Base-by-base conservation (phyloP, 768 basidiomycete species). In the Austroboletus festivus region DNA sequence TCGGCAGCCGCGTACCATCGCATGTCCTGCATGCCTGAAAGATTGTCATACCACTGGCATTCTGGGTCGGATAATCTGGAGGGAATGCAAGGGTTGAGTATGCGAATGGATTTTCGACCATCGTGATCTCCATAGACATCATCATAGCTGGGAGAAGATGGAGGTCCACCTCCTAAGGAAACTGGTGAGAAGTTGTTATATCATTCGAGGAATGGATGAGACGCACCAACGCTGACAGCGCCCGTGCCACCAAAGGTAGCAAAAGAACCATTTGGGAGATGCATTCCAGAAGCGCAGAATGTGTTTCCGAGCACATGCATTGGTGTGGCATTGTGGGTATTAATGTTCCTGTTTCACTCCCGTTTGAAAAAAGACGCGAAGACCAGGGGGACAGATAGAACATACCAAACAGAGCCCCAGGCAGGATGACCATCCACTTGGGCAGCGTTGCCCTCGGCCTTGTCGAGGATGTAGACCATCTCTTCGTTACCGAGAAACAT, bases 381-480 rank as follows among this genome's bases (percentile, higher is more conserved):
- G 13, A n/a, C 51, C 10, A 1, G 20, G 8, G 35, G 19, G 0
- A 3, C 5, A 5, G 12, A 15, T 1, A 8, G 28, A 5, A 50
- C 53, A 26, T 21, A 82, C 83, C 82, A 89, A 10, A 81, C 81
- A 0, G 85, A 66, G 7, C 79, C 88, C 80, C 84, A 86, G 2
- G 85, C 85, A 11, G 89, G 80, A 65, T 89, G 88, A 1, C 81
- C 81, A 51, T 77, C 73, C 47, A 89, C 72, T 53, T 76, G 73
- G 4, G 77, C 77, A 2, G 75, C 73, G 64, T 93, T 92, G 20
- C 80, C 81, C 61, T 92, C 86, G 5, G 84, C 81, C 70, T 95
- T 95, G 77, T 95, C 92, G 33, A 93, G 73, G 16, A 93, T 86
- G 70, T 93, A 94, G 26, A 94, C 86, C 65, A 83, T 87, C 57